Evolutionary conservation across 805 yeast species (phyloP), one percentile per base, ranked within the genome.

Genomic region (Clavispora asparagi): DNA sequence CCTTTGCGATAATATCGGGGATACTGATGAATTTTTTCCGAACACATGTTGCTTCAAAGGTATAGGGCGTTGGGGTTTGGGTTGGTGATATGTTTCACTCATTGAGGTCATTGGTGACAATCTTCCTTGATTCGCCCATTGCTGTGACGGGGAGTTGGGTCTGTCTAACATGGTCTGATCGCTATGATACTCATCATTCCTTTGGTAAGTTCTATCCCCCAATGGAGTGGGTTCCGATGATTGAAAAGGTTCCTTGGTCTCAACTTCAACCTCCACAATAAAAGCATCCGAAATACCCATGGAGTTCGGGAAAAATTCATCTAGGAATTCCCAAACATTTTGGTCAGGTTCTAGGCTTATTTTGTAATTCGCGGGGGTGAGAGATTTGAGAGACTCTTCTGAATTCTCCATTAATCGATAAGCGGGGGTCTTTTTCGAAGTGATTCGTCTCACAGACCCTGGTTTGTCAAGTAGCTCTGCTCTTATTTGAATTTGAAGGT

Each of bases 211-310:
- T 33, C 37, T 33, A 10, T 16, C 37, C 5, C 25, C 37, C 13
- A 33, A 33, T 1, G 37, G 37, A 16, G 37, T 33, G 3, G 27
- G 33, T 19, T 39, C 37, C 33, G 49, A n/a, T 2, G 37, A 33
- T 33, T 33, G 25, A 16, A 33, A 33, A 16, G 25, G 4, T 7
- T 17, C 14, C 39, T 41, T 41, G 16, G 26, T 40, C 70, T 62
- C n/a, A 33, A 16, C 32, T 19, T 32, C 39, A 19, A 48, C 56
- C 13, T 77, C 86, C 12, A 85, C 72, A 1, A 84, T 60, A 28
- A 86, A 70, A 0, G 92, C 85, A 42, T 84, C 88, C 14, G 68
- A 65, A 74, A 83, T 76, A 2, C 61, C 52, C 90, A 85, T 86
- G 0, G 89, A 88, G n/a, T 68, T 60, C 0, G 90, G 87, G 57